Evolutionary conservation across 1,139 yeast genomes (phyloP).

Genomic region (Sugiyamaella paludigena): DNA sequence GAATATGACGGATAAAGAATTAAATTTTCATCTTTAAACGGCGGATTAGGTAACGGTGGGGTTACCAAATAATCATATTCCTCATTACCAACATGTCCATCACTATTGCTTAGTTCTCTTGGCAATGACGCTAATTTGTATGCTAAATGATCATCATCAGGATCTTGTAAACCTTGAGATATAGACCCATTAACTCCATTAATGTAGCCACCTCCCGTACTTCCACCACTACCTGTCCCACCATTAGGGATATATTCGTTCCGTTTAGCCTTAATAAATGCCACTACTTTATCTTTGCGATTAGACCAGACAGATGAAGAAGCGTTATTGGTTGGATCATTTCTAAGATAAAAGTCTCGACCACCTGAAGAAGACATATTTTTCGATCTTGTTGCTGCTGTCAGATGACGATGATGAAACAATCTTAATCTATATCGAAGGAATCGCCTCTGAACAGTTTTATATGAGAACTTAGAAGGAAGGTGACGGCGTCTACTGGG

Average conservation of each 20-base stretch:
- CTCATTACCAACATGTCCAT: conserved; percentile 4
- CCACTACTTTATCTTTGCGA: conserved; percentile 18
- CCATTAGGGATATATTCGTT: conserved; percentile 22
- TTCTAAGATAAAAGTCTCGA: not conserved
- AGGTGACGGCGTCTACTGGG: not conserved
- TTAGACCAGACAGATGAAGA: conserved; percentile 1
- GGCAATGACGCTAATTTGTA: conserved; percentile 6
- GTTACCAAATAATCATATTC: conserved; percentile 1
- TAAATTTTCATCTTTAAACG: conserved; percentile 36
- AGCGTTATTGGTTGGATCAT: not conserved
- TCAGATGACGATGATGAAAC: not conserved
- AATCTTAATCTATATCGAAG: conserved; percentile 3
- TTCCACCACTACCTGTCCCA: not conserved
- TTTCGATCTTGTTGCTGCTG: not conserved
- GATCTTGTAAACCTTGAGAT: conserved; percentile 10
- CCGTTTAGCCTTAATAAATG: conserved; percentile 25
- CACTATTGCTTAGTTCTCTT: conserved; percentile 2
- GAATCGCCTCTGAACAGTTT: conserved; percentile 1
- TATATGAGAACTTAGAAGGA: not conserved
- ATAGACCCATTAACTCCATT: conserved; percentile 7
- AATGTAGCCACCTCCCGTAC: no score
- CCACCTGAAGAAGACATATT: conserved; percentile 4
- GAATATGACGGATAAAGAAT: conserved; percentile 65
- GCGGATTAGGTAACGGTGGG: conserved; percentile 17
- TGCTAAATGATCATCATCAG: conserved; percentile 21